Evolutionary conservation across 1,284 basidiomycete species (phyloP), one percentile per base, ranked within the genome.

Genomic region (Xerocomus subilludens): DNA sequence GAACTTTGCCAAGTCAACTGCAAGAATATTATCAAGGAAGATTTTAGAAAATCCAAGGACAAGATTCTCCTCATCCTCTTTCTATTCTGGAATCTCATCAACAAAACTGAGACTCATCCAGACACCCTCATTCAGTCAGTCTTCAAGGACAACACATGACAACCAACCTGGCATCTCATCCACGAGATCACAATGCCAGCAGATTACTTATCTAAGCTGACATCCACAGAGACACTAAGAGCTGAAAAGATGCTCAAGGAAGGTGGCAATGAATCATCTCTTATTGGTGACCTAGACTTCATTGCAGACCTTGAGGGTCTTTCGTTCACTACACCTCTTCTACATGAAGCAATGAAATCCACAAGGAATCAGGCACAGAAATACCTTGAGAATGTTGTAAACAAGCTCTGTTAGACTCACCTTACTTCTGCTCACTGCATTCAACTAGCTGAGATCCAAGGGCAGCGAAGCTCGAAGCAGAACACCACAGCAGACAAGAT

Each of bases 201-300:
- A 5, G 63, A 70, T 9, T 20, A 67, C 38, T 21, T 25, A 13
- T 16, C 69, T 16, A 83, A 70, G 38, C 74, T 73, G 0, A 80
- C 80, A 11, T 16, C 63, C 27, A 16, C 55, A 18, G 74, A 84
- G 36, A 60, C 9, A 4, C 51, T 3, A 49, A 66, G 9, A 5
- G 81, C 80, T 0, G 76, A 83, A 0, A 74, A 69, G 59, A 72
- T 81, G 69, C 66, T 84, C 9, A 84, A 56, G 65, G 83, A 83
- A 3, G 74, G 79, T 25, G 32, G 65, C 20, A 72, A 66, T 8
- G 67, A 82, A 36, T 33, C 69, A 38, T 75, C 80, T 64, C 73
- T 71, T 49, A 67, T 79, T 3, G 71, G 27, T 30, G 85, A 87
- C 69, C 60, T 72, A 4, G 73, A 83, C 4, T 87, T 87, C 64